Evolutionary conservation across 257 asterid genomes (phyloP).

Genomic region (Jaltomata sinuosa): DNA sequence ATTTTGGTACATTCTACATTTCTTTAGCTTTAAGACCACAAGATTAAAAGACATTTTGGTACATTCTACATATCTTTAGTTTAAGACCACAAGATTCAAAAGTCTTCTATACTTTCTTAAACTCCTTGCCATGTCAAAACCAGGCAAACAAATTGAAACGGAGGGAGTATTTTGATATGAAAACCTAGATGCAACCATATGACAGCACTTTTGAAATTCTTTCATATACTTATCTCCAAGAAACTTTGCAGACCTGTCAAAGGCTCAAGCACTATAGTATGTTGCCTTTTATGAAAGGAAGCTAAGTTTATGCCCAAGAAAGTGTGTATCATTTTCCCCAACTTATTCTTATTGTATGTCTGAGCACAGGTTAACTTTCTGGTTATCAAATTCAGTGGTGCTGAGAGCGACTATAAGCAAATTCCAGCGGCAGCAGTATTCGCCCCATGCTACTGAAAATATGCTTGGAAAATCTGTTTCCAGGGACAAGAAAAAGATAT

Average conservation of each 20-base stretch:
- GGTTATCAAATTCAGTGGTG: constrained; percentile 67
- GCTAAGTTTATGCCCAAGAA: not conserved
- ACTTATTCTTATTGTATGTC: not conserved
- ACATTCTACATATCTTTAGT: too few relatives aligned
- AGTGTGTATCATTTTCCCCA: not conserved
- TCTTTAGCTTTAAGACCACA: too few relatives aligned
- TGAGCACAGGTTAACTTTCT: constrained; percentile 64
- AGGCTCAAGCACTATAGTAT: not conserved
- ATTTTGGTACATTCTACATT: too few relatives aligned
- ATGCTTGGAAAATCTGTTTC: constrained; percentile 10
- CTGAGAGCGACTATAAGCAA: constrained; percentile 55
- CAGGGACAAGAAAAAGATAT: constrained; percentile 19
- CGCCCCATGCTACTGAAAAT: constrained; percentile 23
- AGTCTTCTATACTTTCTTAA: too few relatives aligned
- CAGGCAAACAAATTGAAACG: not conserved
- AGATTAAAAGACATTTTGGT: too few relatives aligned
- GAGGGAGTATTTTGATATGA: not conserved
- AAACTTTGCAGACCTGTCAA: not conserved
- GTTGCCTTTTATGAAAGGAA: not conserved
- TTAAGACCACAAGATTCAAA: too few relatives aligned
- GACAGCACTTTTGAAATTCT: not conserved
- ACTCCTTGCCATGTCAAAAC: too few relatives aligned
- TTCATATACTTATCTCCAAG: not conserved
- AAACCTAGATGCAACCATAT: not conserved
- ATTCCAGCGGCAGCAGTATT: constrained; percentile 24